Base-by-base conservation (phyloP, 179 eudicot species). In the Spergularia azorica region DNA sequence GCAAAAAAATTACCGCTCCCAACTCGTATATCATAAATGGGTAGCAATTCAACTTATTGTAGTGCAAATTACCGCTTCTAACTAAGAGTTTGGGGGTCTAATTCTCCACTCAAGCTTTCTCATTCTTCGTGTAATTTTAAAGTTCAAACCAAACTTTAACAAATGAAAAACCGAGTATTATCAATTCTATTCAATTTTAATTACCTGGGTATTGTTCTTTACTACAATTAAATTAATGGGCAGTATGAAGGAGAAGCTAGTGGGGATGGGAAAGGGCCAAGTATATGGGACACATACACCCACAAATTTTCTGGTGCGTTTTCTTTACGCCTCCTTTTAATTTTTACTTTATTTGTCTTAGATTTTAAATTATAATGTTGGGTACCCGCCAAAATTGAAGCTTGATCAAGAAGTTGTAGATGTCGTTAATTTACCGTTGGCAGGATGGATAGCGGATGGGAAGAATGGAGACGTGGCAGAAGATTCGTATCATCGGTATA, bases 261-360 rank as follows among this genome's bases (percentile, higher is more conserved):
- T 41, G 81, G 58, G 70, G 83, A 82, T 71, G 87, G 87, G 10
- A 84, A 38, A 67, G 85, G 87, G 3, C 85, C 79, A 7, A 84
- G 83, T 73, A 74, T 70, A 58, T 84, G 87, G 87, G 87, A 84
- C 66, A 74, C 79, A 41, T 84, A n/a, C 79, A 76, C 83, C 52
- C 87, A 82, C 32, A 82, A 82, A 74, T 84, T 76, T 71, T 81
- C 87, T 57, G 85, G 87, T 55, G 13, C 8, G 12, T 17, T 32
- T 36, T 2, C 5, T 26, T 20, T 73, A 6, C 3, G n/a, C 5
- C 32, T 26, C 15, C 20, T 20, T 13, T 41, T 2, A 15, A 2
- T 51, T 63, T 2, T 50, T 4, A 14, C 6, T 55, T 16, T 64
- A n/a, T n/a, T n/a, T 32, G 8, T 26, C 32, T 26, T 26, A 26